Evolutionary conservation across 2,329 filamentous ascomycete genomes (phyloP).

Genomic region (Cladophialophora exuberans): DNA sequence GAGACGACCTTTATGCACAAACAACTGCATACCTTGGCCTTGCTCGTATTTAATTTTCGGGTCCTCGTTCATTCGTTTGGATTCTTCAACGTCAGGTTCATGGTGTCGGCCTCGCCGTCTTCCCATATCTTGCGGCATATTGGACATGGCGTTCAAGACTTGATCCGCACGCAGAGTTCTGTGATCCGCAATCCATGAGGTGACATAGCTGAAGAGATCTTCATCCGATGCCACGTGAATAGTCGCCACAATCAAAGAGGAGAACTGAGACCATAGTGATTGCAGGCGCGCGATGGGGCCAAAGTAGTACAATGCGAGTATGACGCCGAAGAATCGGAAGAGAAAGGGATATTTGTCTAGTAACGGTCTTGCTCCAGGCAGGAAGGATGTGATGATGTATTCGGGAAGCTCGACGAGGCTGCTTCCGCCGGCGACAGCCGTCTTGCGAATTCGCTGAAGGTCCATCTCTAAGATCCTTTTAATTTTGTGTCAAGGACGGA

Average conservation of each 20-base stretch:
- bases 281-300: slow-evolving; percentile 30
- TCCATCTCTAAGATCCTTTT: slow-evolving; percentile 16
- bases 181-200: slow-evolving; percentile 26
- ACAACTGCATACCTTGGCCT: slow-evolving; percentile 31
- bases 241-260: slow-evolving; percentile 30
- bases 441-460: slow-evolving; percentile 21
- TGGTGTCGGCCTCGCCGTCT: slow-evolving; percentile 24
- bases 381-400: slow-evolving; percentile 32
- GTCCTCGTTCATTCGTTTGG: slow-evolving; percentile 20
- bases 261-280: slow-evolving; percentile 29
- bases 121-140: slow-evolving; percentile 24
- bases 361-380: slow-evolving; percentile 30
- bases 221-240: slow-evolving; percentile 32
- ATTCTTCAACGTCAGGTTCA: slow-evolving; percentile 31
- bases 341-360: slow-evolving; percentile 30
- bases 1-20: slow-evolving; percentile 28
- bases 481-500: neutral
- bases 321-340: slow-evolving; percentile 31
- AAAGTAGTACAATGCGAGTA: slow-evolving; percentile 34
- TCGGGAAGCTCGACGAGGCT: slow-evolving; percentile 30
- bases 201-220: slow-evolving; percentile 33
- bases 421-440: slow-evolving; percentile 14
- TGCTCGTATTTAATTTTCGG: slow-evolving; percentile 35
- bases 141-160: slow-evolving; percentile 31
- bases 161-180: slow-evolving; percentile 30